These are phyloP conservation scores for Erythrobasidium hasegawianum DNA, from an alignment of 1,284 basidiomycete species.

Conservation along the genomic window DNA sequence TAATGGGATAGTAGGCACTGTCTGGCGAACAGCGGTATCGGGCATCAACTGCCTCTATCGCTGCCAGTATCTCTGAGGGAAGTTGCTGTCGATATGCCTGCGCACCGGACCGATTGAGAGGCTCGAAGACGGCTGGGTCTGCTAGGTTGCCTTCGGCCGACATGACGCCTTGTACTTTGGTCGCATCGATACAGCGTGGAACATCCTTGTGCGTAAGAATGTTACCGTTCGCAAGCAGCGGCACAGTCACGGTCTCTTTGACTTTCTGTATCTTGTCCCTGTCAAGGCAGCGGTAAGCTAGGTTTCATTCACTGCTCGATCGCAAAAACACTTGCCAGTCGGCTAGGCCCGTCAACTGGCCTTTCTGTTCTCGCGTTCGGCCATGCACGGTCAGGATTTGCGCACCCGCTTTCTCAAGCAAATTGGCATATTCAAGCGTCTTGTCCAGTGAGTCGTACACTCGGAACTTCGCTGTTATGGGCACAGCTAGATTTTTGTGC, in stretches of 20 bases:
- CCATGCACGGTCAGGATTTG: conserved; percentile 95
- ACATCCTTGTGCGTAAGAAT: conserved; percentile 81
- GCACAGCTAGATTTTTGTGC: conserved; percentile 75
- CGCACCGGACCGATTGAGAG: conserved; percentile 37
- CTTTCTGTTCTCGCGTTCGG: conserved; percentile 83
- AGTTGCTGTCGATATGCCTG: conserved; percentile 38
- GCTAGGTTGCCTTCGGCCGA: conserved; percentile 92
- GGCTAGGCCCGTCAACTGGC: conserved; percentile 69
- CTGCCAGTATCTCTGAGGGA: conserved; percentile 40
- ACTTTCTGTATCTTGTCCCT: conserved; percentile 75
- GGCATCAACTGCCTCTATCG: conserved; percentile 32
- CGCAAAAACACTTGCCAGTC: conserved; percentile 55
- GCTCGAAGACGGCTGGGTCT: conserved; percentile 76
- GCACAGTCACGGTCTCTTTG: conserved; percentile 79
- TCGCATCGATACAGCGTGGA: conserved; percentile 67
- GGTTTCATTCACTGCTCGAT: neutral
- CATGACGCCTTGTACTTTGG: conserved; percentile 90
- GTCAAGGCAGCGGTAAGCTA: neutral
- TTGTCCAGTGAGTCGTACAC: conserved; percentile 80
- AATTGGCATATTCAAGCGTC: conserved; percentile 87
- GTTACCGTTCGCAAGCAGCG: conserved; percentile 98
- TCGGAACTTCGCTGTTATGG: conserved; percentile 94
- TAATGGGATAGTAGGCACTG: conserved; percentile 39
- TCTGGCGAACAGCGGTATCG: conserved; percentile 28
- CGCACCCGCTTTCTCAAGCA: conserved; percentile 91